A percentile compares a stretch with the other conserved stretches of the same genome.
These are phyloP conservation scores for Boletus pseudopeckii DNA, from an alignment of 768 basidiomycete species.

Conservation along the genomic window DNA sequence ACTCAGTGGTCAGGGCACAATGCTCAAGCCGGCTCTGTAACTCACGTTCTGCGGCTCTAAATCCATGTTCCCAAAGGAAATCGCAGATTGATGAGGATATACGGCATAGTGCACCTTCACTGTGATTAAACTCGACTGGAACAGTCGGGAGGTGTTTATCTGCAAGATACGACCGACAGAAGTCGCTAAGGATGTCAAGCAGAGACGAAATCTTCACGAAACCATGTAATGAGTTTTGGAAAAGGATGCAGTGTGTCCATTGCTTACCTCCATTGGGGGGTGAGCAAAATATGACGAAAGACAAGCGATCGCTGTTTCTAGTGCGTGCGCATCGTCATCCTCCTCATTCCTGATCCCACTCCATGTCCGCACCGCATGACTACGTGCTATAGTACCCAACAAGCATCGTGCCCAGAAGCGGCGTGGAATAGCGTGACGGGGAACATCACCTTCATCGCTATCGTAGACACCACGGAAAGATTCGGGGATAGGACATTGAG, in stretches of 20 bases:
- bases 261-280: slow-evolving; percentile 40
- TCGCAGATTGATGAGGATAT: slow-evolving; percentile 45
- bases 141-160: slow-evolving; percentile 28
- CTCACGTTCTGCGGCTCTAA: slow-evolving; percentile 42
- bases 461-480: slow-evolving; percentile 22
- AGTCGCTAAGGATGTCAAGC: slow-evolving; percentile 38
- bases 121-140: slow-evolving; percentile 30
- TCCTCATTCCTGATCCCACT: slow-evolving; percentile 11
- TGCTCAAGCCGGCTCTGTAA: neutral
- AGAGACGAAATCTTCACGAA: slow-evolving; percentile 36
- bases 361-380: slow-evolving; percentile 42
- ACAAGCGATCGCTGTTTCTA: slow-evolving; percentile 47
- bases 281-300: slow-evolving; percentile 52
- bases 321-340: slow-evolving; percentile 19
- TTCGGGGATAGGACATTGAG: slow-evolving; percentile 34
- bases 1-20: neutral
- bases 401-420: slow-evolving; percentile 50
- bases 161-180: slow-evolving; percentile 40
- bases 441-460: slow-evolving; percentile 3
- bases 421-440: slow-evolving; percentile 37
- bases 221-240: neutral
- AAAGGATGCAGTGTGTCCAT: neutral
- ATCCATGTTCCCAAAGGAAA: slow-evolving; percentile 50
- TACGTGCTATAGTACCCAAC: slow-evolving; percentile 43
- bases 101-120: slow-evolving; percentile 24